Conservation (phyloP, 2,329 filamentous ascomycete genomes). For the Penicillium sclerotigenum region DNA sequence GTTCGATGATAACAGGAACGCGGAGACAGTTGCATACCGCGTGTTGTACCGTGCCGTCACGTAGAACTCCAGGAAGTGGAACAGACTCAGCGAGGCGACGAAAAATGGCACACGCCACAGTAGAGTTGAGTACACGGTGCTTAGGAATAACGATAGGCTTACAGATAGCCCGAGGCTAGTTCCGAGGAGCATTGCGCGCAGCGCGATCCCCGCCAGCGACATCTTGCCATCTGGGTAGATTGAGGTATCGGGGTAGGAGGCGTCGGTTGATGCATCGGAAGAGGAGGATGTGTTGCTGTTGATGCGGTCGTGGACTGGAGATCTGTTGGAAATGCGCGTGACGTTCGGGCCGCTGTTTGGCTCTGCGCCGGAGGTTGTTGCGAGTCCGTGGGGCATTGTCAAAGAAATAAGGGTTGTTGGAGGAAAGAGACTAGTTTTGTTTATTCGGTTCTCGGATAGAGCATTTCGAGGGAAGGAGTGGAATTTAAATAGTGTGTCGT, state of each 20-base stretch:
- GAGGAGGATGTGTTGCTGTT: conserved; percentile 3
- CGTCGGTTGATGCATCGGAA: conserved; percentile 7
- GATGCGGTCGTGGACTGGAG: neutral
- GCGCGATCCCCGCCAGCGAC: conserved; percentile 45
- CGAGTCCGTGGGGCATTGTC: neutral
- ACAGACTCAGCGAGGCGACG: conserved; percentile 62
- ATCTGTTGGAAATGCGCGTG: neutral
- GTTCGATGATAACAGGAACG: conserved; percentile 82
- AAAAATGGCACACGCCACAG: conserved; percentile 59
- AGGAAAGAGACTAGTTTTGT: neutral
- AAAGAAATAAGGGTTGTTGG: neutral
- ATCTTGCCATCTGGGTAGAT: conserved; percentile 40
- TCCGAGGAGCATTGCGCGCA: conserved; percentile 46
- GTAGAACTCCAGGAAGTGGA: conserved; percentile 97
- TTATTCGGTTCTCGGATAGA: neutral
- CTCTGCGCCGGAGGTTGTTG: conserved; percentile 16
- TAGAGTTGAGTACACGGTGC: conserved; percentile 31
- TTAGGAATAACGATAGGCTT: conserved; percentile 29
- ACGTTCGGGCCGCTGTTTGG: neutral
- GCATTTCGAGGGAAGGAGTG: neutral
- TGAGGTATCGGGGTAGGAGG: conserved; percentile 26
- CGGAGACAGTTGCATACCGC: conserved; percentile 63
- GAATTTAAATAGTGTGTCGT: neutral
- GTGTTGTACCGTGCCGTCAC: conserved; percentile 84
- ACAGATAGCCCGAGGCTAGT: conserved; percentile 38